Conservation (phyloP, 345 rosid genomes). For the Citrus inodora region DNA sequence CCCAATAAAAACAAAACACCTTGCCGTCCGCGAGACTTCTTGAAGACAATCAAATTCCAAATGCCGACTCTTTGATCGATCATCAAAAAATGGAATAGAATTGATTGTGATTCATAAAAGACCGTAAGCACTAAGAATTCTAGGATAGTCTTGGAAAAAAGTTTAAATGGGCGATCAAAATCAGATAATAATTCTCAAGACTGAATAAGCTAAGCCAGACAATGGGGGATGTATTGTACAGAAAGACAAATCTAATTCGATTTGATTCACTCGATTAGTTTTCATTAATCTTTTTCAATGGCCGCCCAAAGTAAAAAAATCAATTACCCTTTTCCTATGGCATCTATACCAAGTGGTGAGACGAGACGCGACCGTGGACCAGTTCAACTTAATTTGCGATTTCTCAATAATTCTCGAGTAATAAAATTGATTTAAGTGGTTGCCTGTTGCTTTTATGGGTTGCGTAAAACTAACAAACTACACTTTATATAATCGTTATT, state of each 20-base stretch:
- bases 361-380: background rate
- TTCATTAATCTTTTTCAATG: background rate
- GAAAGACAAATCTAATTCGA: background rate
- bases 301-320: background rate
- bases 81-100: background rate
- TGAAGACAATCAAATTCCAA: background rate
- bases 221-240: background rate
- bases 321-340: background rate
- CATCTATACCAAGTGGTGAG: background rate
- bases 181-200: background rate
- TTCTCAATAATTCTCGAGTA: background rate
- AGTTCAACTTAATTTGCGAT: background rate
- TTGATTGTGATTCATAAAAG: background rate
- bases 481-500: background rate
- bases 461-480: background rate
- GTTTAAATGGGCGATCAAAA: background rate
- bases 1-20: background rate
- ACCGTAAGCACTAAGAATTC: background rate
- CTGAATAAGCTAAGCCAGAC: background rate
- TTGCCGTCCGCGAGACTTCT: slow-evolving; percentile 12
- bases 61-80: no score
- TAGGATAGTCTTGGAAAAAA: background rate
- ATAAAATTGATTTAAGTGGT: background rate
- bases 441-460: background rate
- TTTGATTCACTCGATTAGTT: background rate